Base-by-base conservation (phyloP, 345 rosid genomes). In the Limnanthes douglasii region DNA sequence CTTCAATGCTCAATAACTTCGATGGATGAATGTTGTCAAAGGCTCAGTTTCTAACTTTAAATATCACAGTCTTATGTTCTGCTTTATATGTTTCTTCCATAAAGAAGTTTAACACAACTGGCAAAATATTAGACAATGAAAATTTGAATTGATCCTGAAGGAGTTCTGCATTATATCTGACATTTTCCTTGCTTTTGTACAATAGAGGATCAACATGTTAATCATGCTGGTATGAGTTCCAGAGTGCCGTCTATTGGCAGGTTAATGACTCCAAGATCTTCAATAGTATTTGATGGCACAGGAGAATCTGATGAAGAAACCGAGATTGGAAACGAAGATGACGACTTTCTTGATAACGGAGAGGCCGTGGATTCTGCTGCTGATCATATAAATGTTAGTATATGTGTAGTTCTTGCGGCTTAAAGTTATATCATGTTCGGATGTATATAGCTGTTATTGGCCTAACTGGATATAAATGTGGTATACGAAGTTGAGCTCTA, bases 261-360 rank as follows among this genome's bases (percentile, higher is more conserved):
- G 39, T 23, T 52, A 12, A 24, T 43, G 49, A 56, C 75, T 50
- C 72, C 76, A 2, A 57, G 60, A 42, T 61, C 76, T 11, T 65
- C 68, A 0, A 50, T 51, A 30, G 51, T 50, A 12, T 53, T 49
- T 34, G 73, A 48, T 16, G 45, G 50, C 31, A 29, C 32, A 3
- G 54, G 39, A 25, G 76, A 69, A 26, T 69, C 72, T 44, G 76
- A 66, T 0, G 78, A 70, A 8, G 78, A 65, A 22, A 70, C 67
- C 14, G 78, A 59, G 45, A 29, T 32, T 55, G 64, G 39, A 6
- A 39, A 44, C 28, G 69, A 58, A 32, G n/a, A n/a, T n/a, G n/a
- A n/a, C n/a, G n/a, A n/a, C n/a, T n/a, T n/a, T n/a, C n/a, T n/a
- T n/a, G n/a, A 69, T 31, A 18, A 15, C 21, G 19, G 42, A 8